These are phyloP conservation scores for Mycogone perniciosa DNA, from an alignment of 2,329 filamentous ascomycete species.

Conservation along the genomic window DNA sequence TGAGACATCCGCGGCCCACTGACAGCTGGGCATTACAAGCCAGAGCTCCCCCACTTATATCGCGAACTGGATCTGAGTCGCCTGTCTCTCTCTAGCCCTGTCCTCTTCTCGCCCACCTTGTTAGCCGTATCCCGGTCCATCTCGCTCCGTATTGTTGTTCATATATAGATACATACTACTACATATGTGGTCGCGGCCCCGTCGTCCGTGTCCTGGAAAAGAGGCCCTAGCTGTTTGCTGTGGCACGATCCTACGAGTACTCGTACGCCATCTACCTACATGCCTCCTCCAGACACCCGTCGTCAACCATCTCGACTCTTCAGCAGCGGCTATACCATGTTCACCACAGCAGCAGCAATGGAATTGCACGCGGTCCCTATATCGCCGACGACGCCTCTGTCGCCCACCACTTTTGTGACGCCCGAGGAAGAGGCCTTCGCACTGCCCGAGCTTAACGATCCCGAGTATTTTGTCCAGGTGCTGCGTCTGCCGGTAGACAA, in stretches of 20 bases:
- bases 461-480: constrained; percentile 34
- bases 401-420: neutral
- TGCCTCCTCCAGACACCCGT: no score
- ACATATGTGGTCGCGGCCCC: constrained; percentile 1
- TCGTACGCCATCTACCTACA: no score
- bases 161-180: neutral
- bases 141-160: neutral
- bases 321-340: no score
- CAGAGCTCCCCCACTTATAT: constrained; percentile 5
- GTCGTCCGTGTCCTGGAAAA: constrained; percentile 9
- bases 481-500: constrained; percentile 27
- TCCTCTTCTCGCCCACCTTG: neutral
- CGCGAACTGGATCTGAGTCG: constrained; percentile 11
- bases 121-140: no score
- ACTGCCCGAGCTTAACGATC: constrained; percentile 35
- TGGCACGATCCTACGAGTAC: neutral
- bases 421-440: neutral
- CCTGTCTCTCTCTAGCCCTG: constrained; percentile 9
- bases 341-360: neutral
- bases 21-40: constrained; percentile 4
- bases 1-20: constrained; percentile 9
- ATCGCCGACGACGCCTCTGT: neutral
- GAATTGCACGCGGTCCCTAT: constrained; percentile 5
- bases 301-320: no score
- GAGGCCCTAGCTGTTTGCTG: neutral